Base-by-base conservation (phyloP, 441 rosid genomes). In the Omphalea diandra region DNA sequence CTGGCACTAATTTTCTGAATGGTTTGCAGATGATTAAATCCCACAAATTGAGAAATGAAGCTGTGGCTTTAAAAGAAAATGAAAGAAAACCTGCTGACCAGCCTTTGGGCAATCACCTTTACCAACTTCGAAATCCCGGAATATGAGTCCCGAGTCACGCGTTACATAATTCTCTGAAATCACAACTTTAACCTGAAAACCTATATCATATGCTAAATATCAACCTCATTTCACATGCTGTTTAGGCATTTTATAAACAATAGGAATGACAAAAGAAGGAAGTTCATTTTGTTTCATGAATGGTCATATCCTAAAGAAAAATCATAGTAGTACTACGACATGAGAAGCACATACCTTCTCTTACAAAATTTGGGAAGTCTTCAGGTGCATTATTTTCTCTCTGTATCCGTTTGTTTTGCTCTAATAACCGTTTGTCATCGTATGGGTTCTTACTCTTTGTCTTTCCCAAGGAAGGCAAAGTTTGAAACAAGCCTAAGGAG, bases 41-140 rank as follows among this genome's bases (percentile, higher is more conserved):
- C 60, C 26, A n/a, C 3, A 17, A 3, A 49, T 54, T 9, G 7
- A 29, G 35, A 2, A 56, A 74, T n/a, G 6, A 27, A 69, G 29
- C 17, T n/a, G 36, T 14, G 24, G 12, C 24, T 49, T 31, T 44
- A 52, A 72, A 79, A 68, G 80, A 68, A 60, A 63, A 76, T 24
- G 32, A 83, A 76, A 78, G 82, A 64, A 76, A 86, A 91, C 98
- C 98, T 91, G 98, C 71, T 94, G 97, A 77, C 97, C 97, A 83
- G 84, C 93, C 86, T 83, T 83, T 65, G 97, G 97, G 83, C 81
- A 86, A 80, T 94, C 97, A 75, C 98, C 98, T 73, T 87, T 69
- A 81, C 98, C 98, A 73, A 91, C 87, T 86, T 81, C 75, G 56
- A 85, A 86, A 78, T 94, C 97, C 59, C 85, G 66, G 70, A 83